Base-by-base conservation (phyloP, 2,329 filamentous ascomycete genomes). In the Verruconis gallopava region DNA sequence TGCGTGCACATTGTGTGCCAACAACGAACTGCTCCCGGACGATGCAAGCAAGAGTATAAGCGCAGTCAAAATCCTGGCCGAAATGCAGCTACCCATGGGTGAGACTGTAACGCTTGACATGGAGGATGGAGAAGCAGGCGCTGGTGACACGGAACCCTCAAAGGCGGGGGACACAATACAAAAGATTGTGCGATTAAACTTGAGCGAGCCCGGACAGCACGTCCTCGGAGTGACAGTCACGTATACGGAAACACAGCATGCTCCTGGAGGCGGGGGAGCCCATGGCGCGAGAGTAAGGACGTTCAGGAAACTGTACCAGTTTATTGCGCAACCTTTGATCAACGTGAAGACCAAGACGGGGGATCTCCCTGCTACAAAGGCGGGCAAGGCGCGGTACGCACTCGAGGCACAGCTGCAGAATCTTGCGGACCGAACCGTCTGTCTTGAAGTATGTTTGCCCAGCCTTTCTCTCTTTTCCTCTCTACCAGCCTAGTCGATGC, bases 401-500 rank as follows among this genome's bases (percentile, higher is more conserved):
- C 69, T 98, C 38, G 91, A 98, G 61, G 91, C 89, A 19, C 91
- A 98, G 64, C 63, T 98, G 45, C 91, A 98, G 66, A 98, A 96
- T 60, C 83, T 88, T 55, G 85, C 85, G 37, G 88, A 95, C 57
- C 79, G 79, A 35, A 68, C 78, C 3, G 81, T 96, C 49, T 75
- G 83, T 54, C 70, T 98, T 40, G 84, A 93, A 61, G 71, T 74
- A 53, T 51, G 51, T 52, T 18, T 25, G 18, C 28, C 45, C 19
- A 30, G n/a, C n/a, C n/a, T n/a, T n/a, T n/a, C n/a, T n/a, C n/a
- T n/a, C n/a, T n/a, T n/a, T n/a, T n/a, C n/a, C n/a, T n/a, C n/a
- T n/a, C n/a, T n/a, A n/a, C n/a, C n/a, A n/a, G n/a, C n/a, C n/a
- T n/a, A n/a, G n/a, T n/a, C n/a, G n/a, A n/a, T n/a, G n/a, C n/a